phyloP scores from a whole-genome alignment of 306 rosid species.

The Vachellia pachyceras region DNA sequence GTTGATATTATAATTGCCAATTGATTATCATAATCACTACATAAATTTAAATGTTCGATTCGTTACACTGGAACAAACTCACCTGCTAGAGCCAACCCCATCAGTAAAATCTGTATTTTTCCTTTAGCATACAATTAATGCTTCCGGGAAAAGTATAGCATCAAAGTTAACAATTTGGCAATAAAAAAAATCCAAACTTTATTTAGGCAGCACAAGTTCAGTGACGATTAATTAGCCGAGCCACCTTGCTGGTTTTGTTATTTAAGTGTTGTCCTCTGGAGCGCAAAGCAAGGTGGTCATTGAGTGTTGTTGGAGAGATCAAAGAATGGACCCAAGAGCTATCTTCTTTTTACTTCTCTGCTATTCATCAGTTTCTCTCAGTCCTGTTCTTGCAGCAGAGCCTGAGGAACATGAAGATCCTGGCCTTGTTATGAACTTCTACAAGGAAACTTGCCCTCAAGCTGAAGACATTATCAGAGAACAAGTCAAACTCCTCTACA shows the following conservation, averaged over 20 bases:
- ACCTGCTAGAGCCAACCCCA: too few species aligned
- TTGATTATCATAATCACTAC: too few species aligned
- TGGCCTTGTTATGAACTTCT: slow-evolving; percentile 79
- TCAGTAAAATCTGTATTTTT: too few species aligned
- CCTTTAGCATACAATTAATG: too few species aligned
- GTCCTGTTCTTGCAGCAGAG: slow-evolving; percentile 51
- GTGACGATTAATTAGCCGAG: too few species aligned
- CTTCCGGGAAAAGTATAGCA: too few species aligned
- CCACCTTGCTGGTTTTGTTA: slow-evolving; percentile 40
- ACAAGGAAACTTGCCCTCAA: slow-evolving; percentile 93
- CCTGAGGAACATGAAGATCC: slow-evolving; percentile 52
- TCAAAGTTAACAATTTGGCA: neutral
- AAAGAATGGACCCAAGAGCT: slow-evolving; percentile 63
- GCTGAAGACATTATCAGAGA: slow-evolving; percentile 93
- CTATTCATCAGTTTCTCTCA: slow-evolving; percentile 48
- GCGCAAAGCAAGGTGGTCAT: slow-evolving; percentile 26
- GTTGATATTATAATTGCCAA: too few species aligned
- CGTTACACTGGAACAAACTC: too few species aligned
- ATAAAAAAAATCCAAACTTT: neutral
- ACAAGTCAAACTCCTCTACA: slow-evolving; percentile 94
- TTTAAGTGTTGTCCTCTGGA: slow-evolving; percentile 45
- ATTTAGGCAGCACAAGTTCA: too few species aligned
- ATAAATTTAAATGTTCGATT: too few species aligned
- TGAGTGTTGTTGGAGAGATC: slow-evolving; percentile 3
- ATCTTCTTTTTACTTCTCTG: slow-evolving; percentile 55